phyloP scores from a whole-genome alignment of 805 yeast species.

The Lachancea kluyveri region DNA sequence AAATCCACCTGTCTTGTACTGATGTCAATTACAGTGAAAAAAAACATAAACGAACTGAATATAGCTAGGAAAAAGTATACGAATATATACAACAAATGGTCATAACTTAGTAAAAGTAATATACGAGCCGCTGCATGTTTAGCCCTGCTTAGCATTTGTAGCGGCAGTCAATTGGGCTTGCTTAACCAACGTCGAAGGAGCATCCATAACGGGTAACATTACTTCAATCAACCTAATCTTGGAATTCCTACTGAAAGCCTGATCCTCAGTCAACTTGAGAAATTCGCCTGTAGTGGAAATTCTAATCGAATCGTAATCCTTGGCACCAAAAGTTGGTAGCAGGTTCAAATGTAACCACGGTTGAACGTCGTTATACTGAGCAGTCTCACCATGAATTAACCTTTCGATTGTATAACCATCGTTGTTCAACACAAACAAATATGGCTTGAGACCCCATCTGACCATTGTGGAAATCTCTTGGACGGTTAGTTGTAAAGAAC shows the following conservation, averaged over 20 bases:
- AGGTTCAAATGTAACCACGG: slow-evolving; percentile 48
- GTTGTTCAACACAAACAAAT: slow-evolving; percentile 55
- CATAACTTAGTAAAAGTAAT: no score
- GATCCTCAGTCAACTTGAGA: slow-evolving; percentile 35
- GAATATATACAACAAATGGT: neutral
- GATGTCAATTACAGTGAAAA: no score
- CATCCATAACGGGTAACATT: slow-evolving; percentile 52
- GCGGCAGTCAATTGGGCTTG: slow-evolving; percentile 48
- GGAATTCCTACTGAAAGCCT: slow-evolving; percentile 38
- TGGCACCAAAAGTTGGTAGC: slow-evolving; percentile 19
- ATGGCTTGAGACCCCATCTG: slow-evolving; percentile 52
- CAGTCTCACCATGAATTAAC: slow-evolving; percentile 54
- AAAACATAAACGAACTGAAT: no score
- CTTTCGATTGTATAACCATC: slow-evolving; percentile 63
- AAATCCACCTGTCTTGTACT: no score
- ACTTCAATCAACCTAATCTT: slow-evolving; percentile 52
- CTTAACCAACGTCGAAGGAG: slow-evolving; percentile 46
- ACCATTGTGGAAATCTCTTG: slow-evolving; percentile 59
- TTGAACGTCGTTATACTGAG: slow-evolving; percentile 53
- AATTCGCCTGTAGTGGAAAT: slow-evolving; percentile 44
- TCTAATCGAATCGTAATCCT: slow-evolving; percentile 38
- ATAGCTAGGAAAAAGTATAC: neutral
- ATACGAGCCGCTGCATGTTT: no score
- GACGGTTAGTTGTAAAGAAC: slow-evolving; percentile 59
- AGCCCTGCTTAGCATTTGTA: no score